These are phyloP conservation scores for Torulaspora maleeae DNA, from an alignment of 805 yeast genomes.

Conservation along the genomic window DNA sequence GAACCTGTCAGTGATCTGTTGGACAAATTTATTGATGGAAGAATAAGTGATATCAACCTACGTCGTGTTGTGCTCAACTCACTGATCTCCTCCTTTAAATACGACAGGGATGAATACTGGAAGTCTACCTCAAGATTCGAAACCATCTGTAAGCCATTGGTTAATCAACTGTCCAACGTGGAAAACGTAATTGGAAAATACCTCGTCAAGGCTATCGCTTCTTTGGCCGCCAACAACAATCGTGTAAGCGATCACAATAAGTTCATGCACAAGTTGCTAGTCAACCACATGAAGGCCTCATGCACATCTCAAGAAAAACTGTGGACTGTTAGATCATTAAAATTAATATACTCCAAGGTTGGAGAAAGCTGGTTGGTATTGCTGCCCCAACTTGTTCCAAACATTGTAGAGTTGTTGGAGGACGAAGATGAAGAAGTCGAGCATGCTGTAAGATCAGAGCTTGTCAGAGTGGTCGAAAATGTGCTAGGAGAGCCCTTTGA, in stretches of 20 bases:
- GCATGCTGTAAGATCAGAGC: conserved; percentile 80
- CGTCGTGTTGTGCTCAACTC: conserved; percentile 73
- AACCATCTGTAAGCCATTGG: conserved; percentile 54
- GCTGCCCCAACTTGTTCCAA: conserved; percentile 91
- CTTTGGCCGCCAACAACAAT: conserved; percentile 65
- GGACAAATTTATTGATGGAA: conserved; percentile 43
- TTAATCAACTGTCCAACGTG: conserved; percentile 60
- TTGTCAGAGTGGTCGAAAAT: conserved; percentile 85
- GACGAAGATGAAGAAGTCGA: conserved; percentile 95
- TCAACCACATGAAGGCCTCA: conserved; percentile 63
- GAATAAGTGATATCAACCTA: conserved; percentile 47
- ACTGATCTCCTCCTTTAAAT: conserved; percentile 73
- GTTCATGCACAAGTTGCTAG: conserved; percentile 57
- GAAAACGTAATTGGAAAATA: conserved; percentile 75
- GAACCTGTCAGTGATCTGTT: conserved; percentile 65
- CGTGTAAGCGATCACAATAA: conserved; percentile 72
- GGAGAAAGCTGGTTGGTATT: conserved; percentile 92
- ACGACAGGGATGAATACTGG: conserved; percentile 95
- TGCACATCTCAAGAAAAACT: conserved; percentile 55
- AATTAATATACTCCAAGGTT: conserved; percentile 77
- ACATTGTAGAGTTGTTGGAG: conserved; percentile 90
- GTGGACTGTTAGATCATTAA: conserved; percentile 78
- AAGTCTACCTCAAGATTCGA: conserved; percentile 81
- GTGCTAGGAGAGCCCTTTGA: conserved; percentile 95
- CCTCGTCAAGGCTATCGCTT: conserved; percentile 71